Conservation (phyloP, 768 basidiomycete species). For the Strobilomyces dryophilus region DNA sequence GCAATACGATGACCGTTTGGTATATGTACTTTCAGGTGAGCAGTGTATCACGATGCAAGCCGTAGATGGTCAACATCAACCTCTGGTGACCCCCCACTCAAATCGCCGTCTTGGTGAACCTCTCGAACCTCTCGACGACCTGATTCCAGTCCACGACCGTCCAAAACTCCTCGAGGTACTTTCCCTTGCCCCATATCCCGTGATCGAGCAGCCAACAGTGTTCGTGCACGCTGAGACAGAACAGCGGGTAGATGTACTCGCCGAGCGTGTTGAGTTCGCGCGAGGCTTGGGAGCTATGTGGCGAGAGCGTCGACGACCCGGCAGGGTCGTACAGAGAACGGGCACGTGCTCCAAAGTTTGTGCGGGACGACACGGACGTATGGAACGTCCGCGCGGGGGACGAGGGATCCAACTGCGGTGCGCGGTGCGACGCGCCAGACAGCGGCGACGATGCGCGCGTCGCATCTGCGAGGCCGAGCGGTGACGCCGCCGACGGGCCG, state of each 20-base stretch:
- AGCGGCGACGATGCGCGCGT: constrained; percentile 36
- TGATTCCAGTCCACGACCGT: constrained; percentile 73
- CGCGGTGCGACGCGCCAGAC: constrained; percentile 37
- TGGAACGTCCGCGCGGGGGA: constrained; percentile 30
- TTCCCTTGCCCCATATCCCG: constrained; percentile 89
- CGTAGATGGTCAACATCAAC: constrained; percentile 4
- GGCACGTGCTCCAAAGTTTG: constrained; percentile 7
- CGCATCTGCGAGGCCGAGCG: background rate
- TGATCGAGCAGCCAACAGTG: constrained; percentile 88
- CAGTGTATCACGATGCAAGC: constrained; percentile 17
- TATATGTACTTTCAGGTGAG: constrained; percentile 22
- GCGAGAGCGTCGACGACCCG: background rate
- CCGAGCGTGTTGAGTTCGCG: constrained; percentile 37
- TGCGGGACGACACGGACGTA: constrained; percentile 11
- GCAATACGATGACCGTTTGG: background rate
- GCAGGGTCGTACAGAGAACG: constrained; percentile 29
- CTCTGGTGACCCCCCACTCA: constrained; percentile 5
- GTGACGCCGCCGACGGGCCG: background rate
- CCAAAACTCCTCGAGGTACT: constrained; percentile 84
- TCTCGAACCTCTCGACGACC: constrained; percentile 36
- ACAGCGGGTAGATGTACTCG: constrained; percentile 63
- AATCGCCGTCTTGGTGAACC: constrained; percentile 13
- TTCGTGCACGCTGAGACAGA: constrained; percentile 77
- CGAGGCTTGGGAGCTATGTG: constrained; percentile 14
- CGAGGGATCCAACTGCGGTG: constrained; percentile 28